Conservation (phyloP, 768 basidiomycete genomes). For the Coprinopsis marcescibilis region DNA sequence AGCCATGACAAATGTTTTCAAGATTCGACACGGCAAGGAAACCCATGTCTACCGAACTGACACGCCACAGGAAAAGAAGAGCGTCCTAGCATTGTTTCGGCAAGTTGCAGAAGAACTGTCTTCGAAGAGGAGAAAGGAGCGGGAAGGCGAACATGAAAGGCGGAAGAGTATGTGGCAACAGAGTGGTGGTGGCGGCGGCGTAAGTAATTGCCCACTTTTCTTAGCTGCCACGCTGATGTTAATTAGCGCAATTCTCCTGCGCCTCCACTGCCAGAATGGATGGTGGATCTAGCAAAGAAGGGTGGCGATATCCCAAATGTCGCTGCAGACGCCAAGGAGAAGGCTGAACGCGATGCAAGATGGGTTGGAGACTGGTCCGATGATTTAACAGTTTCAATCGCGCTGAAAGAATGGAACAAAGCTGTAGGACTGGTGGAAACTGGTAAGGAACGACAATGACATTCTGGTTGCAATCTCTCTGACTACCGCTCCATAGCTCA, state of each 20-base stretch:
- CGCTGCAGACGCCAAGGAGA: constrained; percentile 58
- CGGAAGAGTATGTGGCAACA: constrained; percentile 72
- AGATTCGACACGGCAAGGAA: constrained; percentile 89
- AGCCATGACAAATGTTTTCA: constrained; percentile 95
- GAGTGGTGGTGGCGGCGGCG: constrained; percentile 38
- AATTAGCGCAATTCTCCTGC: constrained; percentile 30
- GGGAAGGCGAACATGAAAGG: constrained; percentile 88
- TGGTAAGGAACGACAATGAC: constrained; percentile 38
- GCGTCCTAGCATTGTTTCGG: constrained; percentile 77
- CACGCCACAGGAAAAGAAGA: constrained; percentile 76
- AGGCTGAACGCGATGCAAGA: constrained; percentile 74
- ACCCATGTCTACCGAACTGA: constrained; percentile 92
- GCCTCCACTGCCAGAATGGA: constrained; percentile 71
- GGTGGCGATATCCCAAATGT: constrained; percentile 43
- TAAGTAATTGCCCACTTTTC: constrained; percentile 14
- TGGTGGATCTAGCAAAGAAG: constrained; percentile 59
- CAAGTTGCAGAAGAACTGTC: constrained; percentile 90
- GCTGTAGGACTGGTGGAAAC: constrained; percentile 82
- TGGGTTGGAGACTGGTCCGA: constrained; percentile 92
- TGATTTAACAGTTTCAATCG: constrained; percentile 85
- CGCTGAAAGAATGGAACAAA: constrained; percentile 81
- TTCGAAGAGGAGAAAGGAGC: constrained; percentile 85
- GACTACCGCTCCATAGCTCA: constrained; percentile 38
- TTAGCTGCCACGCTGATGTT: no score
- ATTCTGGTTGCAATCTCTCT: background rate